These are phyloP conservation scores for Erysimum cheiranthoides DNA, from an alignment of 345 rosid species.

Conservation along the genomic window DNA sequence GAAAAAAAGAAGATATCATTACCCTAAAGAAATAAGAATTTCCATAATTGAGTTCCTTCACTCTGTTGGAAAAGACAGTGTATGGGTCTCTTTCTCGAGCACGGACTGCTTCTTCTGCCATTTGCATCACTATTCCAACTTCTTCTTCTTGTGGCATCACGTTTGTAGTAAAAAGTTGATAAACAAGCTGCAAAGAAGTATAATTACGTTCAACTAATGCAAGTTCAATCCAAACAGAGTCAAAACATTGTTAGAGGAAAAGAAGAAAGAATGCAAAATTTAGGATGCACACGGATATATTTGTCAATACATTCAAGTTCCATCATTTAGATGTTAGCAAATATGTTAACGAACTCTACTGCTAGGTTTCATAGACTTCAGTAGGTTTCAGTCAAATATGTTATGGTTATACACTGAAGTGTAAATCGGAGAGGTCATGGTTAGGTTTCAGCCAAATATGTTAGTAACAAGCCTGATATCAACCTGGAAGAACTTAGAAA, in stretches of 20 bases:
- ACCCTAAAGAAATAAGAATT: slow-evolving; percentile 93
- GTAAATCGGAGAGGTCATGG: slow-evolving; percentile 13
- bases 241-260: background rate
- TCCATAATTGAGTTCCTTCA: slow-evolving; percentile 87
- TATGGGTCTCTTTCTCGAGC: slow-evolving; percentile 95
- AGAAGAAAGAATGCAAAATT: background rate
- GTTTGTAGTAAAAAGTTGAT: slow-evolving; percentile 77
- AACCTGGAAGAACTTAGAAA: slow-evolving; percentile 13
- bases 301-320: background rate
- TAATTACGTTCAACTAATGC: slow-evolving; percentile 1
- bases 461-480: background rate
- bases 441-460: slow-evolving; percentile 17
- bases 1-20: slow-evolving; percentile 40
- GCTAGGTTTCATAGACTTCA: slow-evolving; percentile 6
- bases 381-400: slow-evolving; percentile 13
- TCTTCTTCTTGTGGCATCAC: slow-evolving; percentile 87
- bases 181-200: slow-evolving; percentile 69
- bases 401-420: slow-evolving; percentile 1
- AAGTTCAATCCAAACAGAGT: slow-evolving; percentile 12
- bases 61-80: slow-evolving; percentile 82
- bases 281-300: background rate
- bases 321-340: slow-evolving; percentile 25
- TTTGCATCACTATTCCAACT: slow-evolving; percentile 89
- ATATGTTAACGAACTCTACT: slow-evolving; percentile 12
- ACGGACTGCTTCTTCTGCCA: slow-evolving; percentile 85